A percentile compares a stretch with the other conserved stretches of the same genome.
These are phyloP conservation scores for Magnolia kwangsiensis DNA, from an alignment of 164 flowering plant species.

Conservation along the genomic window DNA sequence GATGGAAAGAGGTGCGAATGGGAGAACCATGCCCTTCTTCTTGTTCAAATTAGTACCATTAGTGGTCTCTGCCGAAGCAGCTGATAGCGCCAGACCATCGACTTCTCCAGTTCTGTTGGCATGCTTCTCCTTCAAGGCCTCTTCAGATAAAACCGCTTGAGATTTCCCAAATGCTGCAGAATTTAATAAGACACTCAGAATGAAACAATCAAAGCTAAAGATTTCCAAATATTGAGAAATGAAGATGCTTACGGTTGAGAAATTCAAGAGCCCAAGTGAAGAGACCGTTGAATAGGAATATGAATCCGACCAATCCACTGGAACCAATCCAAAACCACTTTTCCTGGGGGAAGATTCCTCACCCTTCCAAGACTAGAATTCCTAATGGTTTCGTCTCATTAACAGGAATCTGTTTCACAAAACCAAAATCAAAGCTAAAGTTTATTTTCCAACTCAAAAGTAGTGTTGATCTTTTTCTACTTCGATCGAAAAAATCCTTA, in stretches of 20 bases:
- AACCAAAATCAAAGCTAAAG: background rate
- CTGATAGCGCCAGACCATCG: too few relatives aligned
- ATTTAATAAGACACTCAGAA: background rate
- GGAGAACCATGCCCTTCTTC: too few relatives aligned
- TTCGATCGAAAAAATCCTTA: slow-evolving; percentile 16
- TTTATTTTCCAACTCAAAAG: background rate
- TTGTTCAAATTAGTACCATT: too few relatives aligned
- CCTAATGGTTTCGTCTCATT: slow-evolving; percentile 24
- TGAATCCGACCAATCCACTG: slow-evolving; percentile 26
- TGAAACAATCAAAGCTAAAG: background rate
- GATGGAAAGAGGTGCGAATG: too few relatives aligned
- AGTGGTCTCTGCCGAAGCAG: background rate
- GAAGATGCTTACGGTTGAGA: slow-evolving; percentile 20
- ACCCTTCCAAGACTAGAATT: slow-evolving; percentile 20
- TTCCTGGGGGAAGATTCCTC: slow-evolving; percentile 24
- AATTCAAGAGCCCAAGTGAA: slow-evolving; percentile 15
- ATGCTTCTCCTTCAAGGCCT: slow-evolving; percentile 2
- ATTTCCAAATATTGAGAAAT: background rate
- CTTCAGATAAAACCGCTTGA: slow-evolving; percentile 9
- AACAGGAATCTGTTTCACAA: slow-evolving; percentile 14
- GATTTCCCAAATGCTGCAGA: background rate
- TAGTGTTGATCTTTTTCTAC: too few relatives aligned
- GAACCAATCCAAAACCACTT: slow-evolving; percentile 42
- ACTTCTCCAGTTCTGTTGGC: slow-evolving; percentile 6
- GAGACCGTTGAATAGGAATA: slow-evolving; percentile 23